Percentiles rank a stretch among this genome's conserved stretches.
These are phyloP conservation scores for Colletotrichum gloeosporioides DNA, from an alignment of 2,329 filamentous ascomycete genomes.

Conservation along the genomic window DNA sequence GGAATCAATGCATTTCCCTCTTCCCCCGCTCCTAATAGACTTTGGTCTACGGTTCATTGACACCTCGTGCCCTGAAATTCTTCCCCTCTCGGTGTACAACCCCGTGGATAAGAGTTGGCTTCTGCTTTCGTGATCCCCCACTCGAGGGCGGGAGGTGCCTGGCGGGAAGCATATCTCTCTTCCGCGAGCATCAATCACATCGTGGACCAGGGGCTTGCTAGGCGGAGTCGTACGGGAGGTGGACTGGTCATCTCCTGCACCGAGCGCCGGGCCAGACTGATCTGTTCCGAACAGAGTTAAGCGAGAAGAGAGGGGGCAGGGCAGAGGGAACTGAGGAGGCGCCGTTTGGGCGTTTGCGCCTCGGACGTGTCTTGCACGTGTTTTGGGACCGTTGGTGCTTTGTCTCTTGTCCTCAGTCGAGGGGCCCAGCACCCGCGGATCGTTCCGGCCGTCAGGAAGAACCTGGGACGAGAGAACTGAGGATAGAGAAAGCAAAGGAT, in stretches of 20 bases:
- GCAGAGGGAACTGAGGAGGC: not conserved
- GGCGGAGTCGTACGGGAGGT: not conserved
- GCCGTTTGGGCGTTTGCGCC: not conserved
- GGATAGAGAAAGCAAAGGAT: not conserved
- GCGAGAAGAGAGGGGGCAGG: not conserved
- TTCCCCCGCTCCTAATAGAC: not conserved
- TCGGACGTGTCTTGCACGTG: not conserved
- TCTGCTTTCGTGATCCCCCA: not conserved
- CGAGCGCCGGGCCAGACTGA: not conserved
- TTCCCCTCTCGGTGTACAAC: not conserved
- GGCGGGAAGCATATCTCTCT: not conserved
- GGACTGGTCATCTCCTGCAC: not conserved
- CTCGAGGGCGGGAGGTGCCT: not conserved
- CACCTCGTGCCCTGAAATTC: not conserved
- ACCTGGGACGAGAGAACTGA: not conserved
- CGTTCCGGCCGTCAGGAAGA: not conserved
- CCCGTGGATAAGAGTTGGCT: not conserved
- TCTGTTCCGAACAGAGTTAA: not conserved
- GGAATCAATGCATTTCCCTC: not conserved
- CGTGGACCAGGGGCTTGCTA: not conserved
- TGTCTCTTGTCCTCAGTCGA: not conserved
- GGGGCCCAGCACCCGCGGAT: not conserved
- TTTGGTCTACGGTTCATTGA: not conserved
- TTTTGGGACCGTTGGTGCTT: not conserved
- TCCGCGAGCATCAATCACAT: not conserved